Evolutionary conservation across 2,329 filamentous ascomycete species (phyloP).

Genomic region (Ophiostoma triangulosporum): DNA sequence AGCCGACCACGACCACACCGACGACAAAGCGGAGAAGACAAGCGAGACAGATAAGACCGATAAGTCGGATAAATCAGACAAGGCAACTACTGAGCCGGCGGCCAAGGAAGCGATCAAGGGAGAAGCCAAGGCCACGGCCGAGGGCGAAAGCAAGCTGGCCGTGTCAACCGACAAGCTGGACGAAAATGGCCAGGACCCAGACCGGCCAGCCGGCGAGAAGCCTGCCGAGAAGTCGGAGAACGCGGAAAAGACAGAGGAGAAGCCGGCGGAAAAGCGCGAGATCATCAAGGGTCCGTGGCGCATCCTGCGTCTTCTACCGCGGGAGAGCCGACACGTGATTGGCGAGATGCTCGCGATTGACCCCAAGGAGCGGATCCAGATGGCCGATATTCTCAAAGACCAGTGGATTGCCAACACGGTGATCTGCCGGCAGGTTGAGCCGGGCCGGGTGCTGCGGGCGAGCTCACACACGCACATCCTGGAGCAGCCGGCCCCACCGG

Average conservation of each 20-base stretch:
- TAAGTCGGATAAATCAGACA: not conserved
- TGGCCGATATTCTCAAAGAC: slow-evolving; percentile 77
- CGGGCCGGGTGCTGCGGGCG: slow-evolving; percentile 56
- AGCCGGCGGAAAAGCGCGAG: slow-evolving; percentile 46
- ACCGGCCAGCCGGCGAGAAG: not conserved
- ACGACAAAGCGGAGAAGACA: slow-evolving; percentile 1
- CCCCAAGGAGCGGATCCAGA: slow-evolving; percentile 66
- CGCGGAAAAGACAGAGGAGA: slow-evolving; percentile 17
- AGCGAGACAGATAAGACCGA: not conserved
- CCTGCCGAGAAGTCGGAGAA: slow-evolving; percentile 15
- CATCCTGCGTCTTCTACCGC: slow-evolving; percentile 70
- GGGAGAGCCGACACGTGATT: slow-evolving; percentile 82
- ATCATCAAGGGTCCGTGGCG: slow-evolving; percentile 89
- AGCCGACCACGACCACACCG: slow-evolving; percentile 21
- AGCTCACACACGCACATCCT: slow-evolving; percentile 73
- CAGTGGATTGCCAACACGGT: slow-evolving; percentile 78
- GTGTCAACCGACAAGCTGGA: not conserved
- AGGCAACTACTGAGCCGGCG: not conserved
- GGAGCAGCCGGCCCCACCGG: slow-evolving; percentile 49
- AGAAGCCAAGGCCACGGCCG: not conserved
- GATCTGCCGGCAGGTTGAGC: slow-evolving; percentile 67
- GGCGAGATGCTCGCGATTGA: slow-evolving; percentile 86
- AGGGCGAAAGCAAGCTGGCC: not conserved
- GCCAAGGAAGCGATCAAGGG: not conserved
- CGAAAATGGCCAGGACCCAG: not conserved